phyloP scores from a whole-genome alignment of 2,329 filamentous ascomycete species.

The Fusarium sp. region DNA sequence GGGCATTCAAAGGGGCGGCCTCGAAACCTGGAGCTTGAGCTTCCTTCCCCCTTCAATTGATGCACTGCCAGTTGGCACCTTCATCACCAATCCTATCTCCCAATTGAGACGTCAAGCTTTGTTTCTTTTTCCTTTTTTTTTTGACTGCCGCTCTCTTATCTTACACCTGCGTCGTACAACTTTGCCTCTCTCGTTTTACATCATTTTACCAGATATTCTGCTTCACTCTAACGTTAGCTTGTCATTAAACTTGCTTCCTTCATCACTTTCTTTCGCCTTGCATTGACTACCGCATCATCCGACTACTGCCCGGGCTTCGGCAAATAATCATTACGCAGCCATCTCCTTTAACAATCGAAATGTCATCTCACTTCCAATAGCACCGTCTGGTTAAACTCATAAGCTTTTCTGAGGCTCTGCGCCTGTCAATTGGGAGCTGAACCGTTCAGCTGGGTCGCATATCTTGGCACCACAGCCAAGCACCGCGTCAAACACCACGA shows the following conservation, averaged over 20 bases:
- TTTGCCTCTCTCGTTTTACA: background rate
- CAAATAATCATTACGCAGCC: background rate
- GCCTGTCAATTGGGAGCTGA: slow-evolving; percentile 24
- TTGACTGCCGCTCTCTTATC: background rate
- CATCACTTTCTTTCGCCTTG: background rate
- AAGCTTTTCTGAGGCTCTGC: slow-evolving; percentile 22
- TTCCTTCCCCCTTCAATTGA: slow-evolving; percentile 12
- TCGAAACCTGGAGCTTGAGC: background rate
- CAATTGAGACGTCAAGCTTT: background rate
- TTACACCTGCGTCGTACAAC: slow-evolving; percentile 2
- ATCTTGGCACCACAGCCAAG: slow-evolving; percentile 28
- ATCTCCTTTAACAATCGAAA: slow-evolving; percentile 12
- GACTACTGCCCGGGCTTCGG: background rate
- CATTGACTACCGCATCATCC: background rate
- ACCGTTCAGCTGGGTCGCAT: slow-evolving; percentile 15
- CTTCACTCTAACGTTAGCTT: too few species aligned
- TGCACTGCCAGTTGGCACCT: slow-evolving; percentile 35
- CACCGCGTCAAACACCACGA: slow-evolving; percentile 18
- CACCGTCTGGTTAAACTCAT: slow-evolving; percentile 4
- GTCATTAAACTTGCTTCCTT: background rate
- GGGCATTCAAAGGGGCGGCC: slow-evolving; percentile 16
- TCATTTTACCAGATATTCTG: too few species aligned
- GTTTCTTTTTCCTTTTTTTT: background rate
- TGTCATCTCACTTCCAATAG: slow-evolving; percentile 39
- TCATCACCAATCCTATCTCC: background rate